Evolutionary conservation across 1,284 basidiomycete species (phyloP), one percentile per base, ranked within the genome.

Genomic region (Mycena sp.): DNA sequence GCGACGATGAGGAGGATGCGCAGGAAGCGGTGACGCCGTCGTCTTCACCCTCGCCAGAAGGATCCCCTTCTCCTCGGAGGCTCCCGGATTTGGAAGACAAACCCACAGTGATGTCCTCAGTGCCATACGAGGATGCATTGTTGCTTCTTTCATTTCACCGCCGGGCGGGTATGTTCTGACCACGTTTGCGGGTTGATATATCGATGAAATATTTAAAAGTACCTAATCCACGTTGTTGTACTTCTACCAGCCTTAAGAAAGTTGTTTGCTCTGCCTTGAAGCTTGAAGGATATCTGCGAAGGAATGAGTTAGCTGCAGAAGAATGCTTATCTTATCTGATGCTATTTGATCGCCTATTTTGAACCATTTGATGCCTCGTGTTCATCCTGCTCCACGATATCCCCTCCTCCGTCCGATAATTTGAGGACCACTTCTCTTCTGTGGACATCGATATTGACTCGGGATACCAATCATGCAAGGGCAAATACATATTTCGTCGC

Each of bases 1-100:
- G 70, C 67, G 72, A 73, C 63, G 72, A 73, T 10, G 72, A 73
- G 30, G 73, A 74, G 38, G 72, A 73, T n/a, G 67, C 57, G 18
- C 69, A 69, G 61, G 70, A 74, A 67, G 73, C 70, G 59, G 67
- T 72, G 52, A 72, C 70, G 54, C 70, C 72, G 14, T 22, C 72
- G 56, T 38, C 72, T 16, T 65, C 72, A 11, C 57, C 72, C 44
- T 54, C 64, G 39, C 54, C 69, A 1, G 38, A 38, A 11, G 54
- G 67, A 25, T 57, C 64, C 14, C 52, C 69, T 8, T 48, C 63
- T 16, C 62, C n/a, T 9, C 20, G 41, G 38, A 48, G 34, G 56
- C 37, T 41, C 16, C 62, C 46, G 13, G 34, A 57, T 25, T 48
- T 62, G 41, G 71, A 66, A 13, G 67, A 69, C 13, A 68, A 73